Evolutionary conservation across 2,329 filamentous ascomycete genomes (phyloP).

Genomic region (Gnomoniopsis smithogilvyi): DNA sequence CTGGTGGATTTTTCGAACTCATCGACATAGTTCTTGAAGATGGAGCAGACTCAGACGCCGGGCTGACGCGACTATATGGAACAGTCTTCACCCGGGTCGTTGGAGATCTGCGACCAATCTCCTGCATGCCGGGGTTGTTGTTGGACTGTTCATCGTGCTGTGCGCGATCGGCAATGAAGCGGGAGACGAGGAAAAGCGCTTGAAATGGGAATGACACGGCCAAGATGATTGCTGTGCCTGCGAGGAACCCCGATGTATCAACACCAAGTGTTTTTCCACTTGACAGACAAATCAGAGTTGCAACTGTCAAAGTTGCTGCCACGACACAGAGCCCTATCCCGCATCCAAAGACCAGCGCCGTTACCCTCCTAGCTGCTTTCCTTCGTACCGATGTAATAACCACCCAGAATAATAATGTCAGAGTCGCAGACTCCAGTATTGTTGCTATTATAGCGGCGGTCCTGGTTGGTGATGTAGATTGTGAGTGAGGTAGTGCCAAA

Average conservation of each 20-base stretch:
- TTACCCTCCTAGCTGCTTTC: constrained; percentile 23
- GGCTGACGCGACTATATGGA: constrained; percentile 46
- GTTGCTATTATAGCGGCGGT: constrained; percentile 36
- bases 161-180: constrained; percentile 38
- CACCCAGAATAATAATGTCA: constrained; percentile 33
- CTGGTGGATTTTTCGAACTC: constrained; percentile 39
- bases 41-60: constrained; percentile 26
- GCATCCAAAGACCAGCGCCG: constrained; percentile 33
- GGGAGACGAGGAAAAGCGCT: constrained; percentile 43
- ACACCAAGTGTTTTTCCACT: constrained; percentile 32
- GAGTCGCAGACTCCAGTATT: constrained; percentile 33
- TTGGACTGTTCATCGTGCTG: constrained; percentile 25
- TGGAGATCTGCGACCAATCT: constrained; percentile 29
- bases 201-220: constrained; percentile 44
- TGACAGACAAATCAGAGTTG: constrained; percentile 39
- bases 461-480: constrained; percentile 28
- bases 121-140: constrained; percentile 28
- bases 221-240: constrained; percentile 42
- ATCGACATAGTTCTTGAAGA: constrained; percentile 31
- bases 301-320: constrained; percentile 43
- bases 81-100: constrained; percentile 47
- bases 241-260: constrained; percentile 34
- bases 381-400: constrained; percentile 24
- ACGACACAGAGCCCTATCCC: constrained; percentile 39
- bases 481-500: constrained; percentile 32